Base-by-base conservation (phyloP, 768 basidiomycete species). In the Filobasidium floriforme region DNA sequence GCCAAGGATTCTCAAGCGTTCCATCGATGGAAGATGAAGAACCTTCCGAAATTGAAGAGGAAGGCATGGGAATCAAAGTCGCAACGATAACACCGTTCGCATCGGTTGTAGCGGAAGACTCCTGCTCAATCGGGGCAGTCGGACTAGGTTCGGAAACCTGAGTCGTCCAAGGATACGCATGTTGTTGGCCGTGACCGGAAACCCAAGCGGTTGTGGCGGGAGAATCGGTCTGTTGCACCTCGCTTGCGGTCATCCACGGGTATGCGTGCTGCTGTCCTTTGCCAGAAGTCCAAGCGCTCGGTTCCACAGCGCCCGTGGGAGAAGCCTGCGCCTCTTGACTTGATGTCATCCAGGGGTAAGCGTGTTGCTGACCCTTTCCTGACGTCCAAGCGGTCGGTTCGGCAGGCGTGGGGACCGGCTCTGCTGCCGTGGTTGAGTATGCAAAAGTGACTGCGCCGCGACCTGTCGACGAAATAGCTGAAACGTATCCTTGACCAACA, bases 131-230 rank as follows among this genome's bases (percentile, higher is more conserved):
- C 32, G 32, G 9, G 32, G 32, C 32, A 9, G 32, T 37, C 32
- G 32, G 32, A 37, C 32, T 37, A 9, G 32, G 32, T 37, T 37
- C 32, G 32, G 32, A 37, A 37, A 9, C 32, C 55, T 55, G 37
- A 15, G 64, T 65, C 60, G 60, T 55, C 65, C 65, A 66, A 28
- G 65, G 65, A 29, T 66, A 66, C 10, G 60, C 22, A 41, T 66
- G 65, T 37, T 66, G 65, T 19, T 59, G 44, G 19, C 65, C 65
- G 9, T 54, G n/a, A 40, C 65, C 65, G 1, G 65, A 66, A 1
- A 49, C 61, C 60, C 60, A 66, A 7, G 60, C 65, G 60, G 60
- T 57, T 32, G 37, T 55, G 22, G 60, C 29, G 18, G 46, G 26
- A 28, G 65, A 49, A 19, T 10, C 24, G 22, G 60, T 29, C 32